Percentiles rank a stretch among this genome's conserved stretches.
Evolutionary conservation across 805 yeast genomes (phyloP).

Genomic region (Suhomyces prunicola): DNA sequence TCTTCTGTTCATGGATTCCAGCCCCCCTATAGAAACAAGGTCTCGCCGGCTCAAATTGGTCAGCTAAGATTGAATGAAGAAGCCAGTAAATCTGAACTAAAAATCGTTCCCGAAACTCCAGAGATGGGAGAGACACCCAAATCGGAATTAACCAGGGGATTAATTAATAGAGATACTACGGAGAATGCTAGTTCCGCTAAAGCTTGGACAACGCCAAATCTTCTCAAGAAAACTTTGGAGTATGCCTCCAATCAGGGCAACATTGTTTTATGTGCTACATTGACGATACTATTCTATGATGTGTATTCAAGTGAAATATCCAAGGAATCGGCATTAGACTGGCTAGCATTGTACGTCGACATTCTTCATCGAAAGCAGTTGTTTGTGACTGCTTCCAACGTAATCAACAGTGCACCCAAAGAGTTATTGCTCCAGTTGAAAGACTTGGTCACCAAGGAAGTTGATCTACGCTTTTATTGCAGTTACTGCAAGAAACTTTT

Average conservation of each 20-base stretch:
- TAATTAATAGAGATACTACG: conserved; percentile 10
- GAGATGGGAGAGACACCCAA: conserved; percentile 12
- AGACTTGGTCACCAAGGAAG: conserved; percentile 33
- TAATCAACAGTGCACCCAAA: conserved; percentile 44
- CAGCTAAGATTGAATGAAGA: conserved; percentile 7
- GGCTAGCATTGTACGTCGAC: conserved; percentile 55
- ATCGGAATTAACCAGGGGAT: conserved; percentile 26
- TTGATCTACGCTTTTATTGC: conserved; percentile 51
- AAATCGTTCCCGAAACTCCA: conserved; percentile 14
- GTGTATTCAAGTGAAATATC: conserved; percentile 16
- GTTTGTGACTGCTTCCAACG: conserved; percentile 56
- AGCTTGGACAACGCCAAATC: conserved; percentile 58
- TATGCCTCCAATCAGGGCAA: conserved; percentile 65
- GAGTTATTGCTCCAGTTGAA: conserved; percentile 25
- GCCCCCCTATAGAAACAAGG: conserved; percentile 1
- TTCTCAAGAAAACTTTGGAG: conserved; percentile 51
- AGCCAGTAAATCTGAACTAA: conserved; percentile 9
- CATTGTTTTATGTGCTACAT: conserved; percentile 53
- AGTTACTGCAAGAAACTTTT: conserved; percentile 57
- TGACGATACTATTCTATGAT: conserved; percentile 52
- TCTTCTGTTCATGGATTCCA: conserved; percentile 12
- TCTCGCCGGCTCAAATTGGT: conserved; percentile 2
- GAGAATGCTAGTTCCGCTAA: conserved; percentile 1
- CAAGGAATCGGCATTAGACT: conserved; percentile 45
- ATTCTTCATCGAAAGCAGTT: conserved; percentile 47